Conservation (phyloP, 805 yeast species). For the Zygosaccharomyces kombuchaensis region DNA sequence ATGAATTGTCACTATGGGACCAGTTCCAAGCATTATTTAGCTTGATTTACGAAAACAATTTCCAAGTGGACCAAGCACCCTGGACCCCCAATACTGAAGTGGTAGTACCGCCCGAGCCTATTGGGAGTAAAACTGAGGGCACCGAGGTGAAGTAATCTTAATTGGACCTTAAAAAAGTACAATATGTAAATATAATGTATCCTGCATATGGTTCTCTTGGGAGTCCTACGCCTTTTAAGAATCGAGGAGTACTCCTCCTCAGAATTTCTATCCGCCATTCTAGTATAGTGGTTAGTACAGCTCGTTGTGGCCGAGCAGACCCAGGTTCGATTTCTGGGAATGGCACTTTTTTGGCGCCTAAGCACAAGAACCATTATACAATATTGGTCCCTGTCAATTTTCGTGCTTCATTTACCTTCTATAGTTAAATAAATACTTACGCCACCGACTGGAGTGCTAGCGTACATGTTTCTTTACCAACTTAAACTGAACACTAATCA, state of each 20-base stretch:
- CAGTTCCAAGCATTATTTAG: conserved; percentile 23
- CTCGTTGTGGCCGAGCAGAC: conserved; percentile 71
- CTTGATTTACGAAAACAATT: conserved; percentile 20
- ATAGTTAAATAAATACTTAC: too few species aligned
- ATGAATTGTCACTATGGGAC: conserved; percentile 22
- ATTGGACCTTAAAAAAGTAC: neutral
- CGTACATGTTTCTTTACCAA: too few species aligned
- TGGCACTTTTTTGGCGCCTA: conserved; percentile 53
- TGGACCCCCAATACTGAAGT: conserved; percentile 1
- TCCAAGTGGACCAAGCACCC: conserved; percentile 17
- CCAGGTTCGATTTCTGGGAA: conserved; percentile 72
- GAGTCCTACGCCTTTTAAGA: too few species aligned
- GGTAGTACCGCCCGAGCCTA: conserved; percentile 1
- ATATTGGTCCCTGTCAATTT: too few species aligned
- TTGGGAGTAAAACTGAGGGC: neutral
- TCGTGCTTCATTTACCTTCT: too few species aligned
- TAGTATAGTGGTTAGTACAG: conserved; percentile 69
- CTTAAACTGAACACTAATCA: too few species aligned
- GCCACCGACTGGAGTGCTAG: too few species aligned
- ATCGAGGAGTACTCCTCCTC: too few species aligned
- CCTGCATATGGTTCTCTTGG: neutral
- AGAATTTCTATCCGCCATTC: too few species aligned
- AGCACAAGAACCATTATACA: too few species aligned
- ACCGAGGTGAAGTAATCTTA: neutral
- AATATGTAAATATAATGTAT: neutral